Evolutionary conservation across 2,329 filamentous ascomycete species (phyloP).

Genomic region (Cryphonectria nitschkei): DNA sequence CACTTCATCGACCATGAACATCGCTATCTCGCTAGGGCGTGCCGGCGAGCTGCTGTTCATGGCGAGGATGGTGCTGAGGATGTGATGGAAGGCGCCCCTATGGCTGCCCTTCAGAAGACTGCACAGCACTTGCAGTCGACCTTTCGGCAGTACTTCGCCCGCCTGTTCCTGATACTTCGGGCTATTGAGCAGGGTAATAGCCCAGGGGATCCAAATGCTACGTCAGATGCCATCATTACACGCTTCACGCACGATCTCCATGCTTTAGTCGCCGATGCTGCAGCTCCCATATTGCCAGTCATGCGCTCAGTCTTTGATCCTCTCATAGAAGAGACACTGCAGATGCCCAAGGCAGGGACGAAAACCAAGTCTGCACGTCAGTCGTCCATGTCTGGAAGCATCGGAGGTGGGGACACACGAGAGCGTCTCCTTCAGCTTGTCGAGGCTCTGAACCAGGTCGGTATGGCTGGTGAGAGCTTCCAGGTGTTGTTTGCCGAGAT

Average conservation of each 20-base stretch:
- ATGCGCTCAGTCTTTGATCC: conserved; percentile 58
- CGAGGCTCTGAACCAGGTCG: conserved; percentile 64
- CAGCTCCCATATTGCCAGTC: conserved; percentile 57
- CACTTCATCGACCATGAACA: conserved; percentile 65
- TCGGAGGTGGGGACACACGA: conserved; percentile 43
- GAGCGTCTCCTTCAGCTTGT: conserved; percentile 60
- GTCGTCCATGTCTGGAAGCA: not conserved
- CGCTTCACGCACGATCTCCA: conserved; percentile 64
- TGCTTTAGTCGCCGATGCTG: conserved; percentile 67
- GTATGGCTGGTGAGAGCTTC: conserved; percentile 69
- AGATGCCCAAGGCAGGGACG: conserved; percentile 33
- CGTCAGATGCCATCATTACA: conserved; percentile 44
- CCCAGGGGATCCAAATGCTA: conserved; percentile 39
- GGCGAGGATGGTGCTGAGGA: conserved; percentile 30
- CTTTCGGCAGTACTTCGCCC: conserved; percentile 60
- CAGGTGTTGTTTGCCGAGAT: conserved; percentile 73
- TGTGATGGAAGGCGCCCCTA: conserved; percentile 48
- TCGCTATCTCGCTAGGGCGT: conserved; percentile 55
- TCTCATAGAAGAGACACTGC: conserved; percentile 56
- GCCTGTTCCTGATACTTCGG: conserved; percentile 55
- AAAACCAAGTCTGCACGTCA: not conserved
- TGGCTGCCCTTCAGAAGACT: conserved; percentile 51
- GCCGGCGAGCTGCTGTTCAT: conserved; percentile 17
- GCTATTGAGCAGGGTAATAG: conserved; percentile 43
- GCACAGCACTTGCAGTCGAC: conserved; percentile 64